Conservation (phyloP, 257 asterid genomes). For the Solanum pinnatisectum region DNA sequence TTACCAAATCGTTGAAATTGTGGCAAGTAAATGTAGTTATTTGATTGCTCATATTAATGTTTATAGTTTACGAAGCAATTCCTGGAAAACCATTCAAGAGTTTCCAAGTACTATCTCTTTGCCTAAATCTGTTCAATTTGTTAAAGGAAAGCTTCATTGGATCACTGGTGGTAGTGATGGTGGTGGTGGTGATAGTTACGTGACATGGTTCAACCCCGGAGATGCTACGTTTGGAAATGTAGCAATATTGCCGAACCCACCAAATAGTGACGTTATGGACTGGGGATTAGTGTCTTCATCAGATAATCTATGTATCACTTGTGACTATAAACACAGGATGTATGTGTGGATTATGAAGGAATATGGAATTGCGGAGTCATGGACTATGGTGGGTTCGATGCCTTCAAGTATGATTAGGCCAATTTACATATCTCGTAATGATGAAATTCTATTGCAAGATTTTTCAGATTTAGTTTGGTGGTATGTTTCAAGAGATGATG, state of each 20-base stretch:
- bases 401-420: not conserved
- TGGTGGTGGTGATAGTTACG: too few relatives aligned
- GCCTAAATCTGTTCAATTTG: not conserved
- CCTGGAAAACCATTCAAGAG: slow-evolving; percentile 7
- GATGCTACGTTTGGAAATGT: too few relatives aligned
- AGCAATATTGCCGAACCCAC: too few relatives aligned
- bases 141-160: slow-evolving; percentile 20
- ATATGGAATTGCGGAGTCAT: not conserved
- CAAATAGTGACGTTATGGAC: too few relatives aligned
- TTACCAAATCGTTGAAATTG: slow-evolving; percentile 13
- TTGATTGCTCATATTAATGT: not conserved
- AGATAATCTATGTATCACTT: not conserved
- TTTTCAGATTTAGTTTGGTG: not conserved
- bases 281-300: not conserved
- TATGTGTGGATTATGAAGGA: not conserved
- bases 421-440: not conserved
- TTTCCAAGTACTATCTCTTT: not conserved
- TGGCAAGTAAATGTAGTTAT: not conserved
- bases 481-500: too few relatives aligned
- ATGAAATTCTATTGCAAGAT: not conserved
- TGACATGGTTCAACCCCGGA: not conserved
- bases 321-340: not conserved
- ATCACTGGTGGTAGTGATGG: not conserved
- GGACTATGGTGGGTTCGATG: not conserved
- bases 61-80: slow-evolving; percentile 11